Conservation (phyloP, 2,329 filamentous ascomycete species). For the Aspergillus spinulosporus region DNA sequence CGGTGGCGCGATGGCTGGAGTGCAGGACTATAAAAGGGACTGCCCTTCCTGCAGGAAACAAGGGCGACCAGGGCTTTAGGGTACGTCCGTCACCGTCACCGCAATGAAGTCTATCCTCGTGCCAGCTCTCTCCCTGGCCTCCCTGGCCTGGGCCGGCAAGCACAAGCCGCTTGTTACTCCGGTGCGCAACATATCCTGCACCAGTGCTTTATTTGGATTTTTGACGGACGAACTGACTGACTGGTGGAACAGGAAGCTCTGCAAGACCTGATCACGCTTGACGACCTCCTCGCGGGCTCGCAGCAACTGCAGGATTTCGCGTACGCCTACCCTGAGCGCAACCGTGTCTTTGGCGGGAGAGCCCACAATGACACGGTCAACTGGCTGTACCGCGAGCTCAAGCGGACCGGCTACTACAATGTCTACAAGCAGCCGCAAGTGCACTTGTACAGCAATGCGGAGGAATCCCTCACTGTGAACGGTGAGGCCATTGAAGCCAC, state of each 20-base stretch:
- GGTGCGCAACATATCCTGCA: background rate
- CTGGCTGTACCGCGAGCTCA: slow-evolving; percentile 61
- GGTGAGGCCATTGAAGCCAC: slow-evolving; percentile 53
- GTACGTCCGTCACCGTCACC: background rate
- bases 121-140: slow-evolving; percentile 13
- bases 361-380: slow-evolving; percentile 65
- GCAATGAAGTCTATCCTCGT: slow-evolving; percentile 15
- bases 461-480: slow-evolving; percentile 59
- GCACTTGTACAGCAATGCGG: slow-evolving; percentile 60
- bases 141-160: slow-evolving; percentile 12
- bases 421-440: slow-evolving; percentile 60
- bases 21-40: background rate
- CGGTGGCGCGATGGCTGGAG: background rate
- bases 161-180: slow-evolving; percentile 12
- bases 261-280: slow-evolving; percentile 48
- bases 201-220: background rate
- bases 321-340: slow-evolving; percentile 30
- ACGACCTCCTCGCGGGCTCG: slow-evolving; percentile 60
- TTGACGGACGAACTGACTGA: background rate
- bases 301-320: slow-evolving; percentile 52
- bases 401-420: slow-evolving; percentile 39
- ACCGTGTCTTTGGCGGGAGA: slow-evolving; percentile 32
- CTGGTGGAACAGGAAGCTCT: background rate
- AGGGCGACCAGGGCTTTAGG: background rate
- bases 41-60: background rate